Conservation (phyloP, 2,329 filamentous ascomycete genomes). For the Helotiales sp. region DNA sequence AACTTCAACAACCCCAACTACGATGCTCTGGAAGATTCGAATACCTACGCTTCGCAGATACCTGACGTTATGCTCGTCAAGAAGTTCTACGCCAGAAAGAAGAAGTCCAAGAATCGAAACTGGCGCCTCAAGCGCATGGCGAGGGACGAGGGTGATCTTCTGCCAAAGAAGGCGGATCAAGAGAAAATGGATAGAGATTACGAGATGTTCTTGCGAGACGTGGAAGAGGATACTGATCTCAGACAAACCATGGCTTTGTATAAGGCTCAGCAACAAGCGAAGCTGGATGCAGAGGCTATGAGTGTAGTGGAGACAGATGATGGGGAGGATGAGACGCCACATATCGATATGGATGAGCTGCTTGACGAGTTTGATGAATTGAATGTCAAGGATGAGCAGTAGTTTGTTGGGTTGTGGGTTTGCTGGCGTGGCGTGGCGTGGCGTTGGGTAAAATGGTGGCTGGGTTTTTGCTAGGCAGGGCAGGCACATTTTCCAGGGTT, state of each 20-base stretch:
- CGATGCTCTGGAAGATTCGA: slow-evolving; percentile 77
- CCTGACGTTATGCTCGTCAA: slow-evolving; percentile 95
- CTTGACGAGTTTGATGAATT: slow-evolving; percentile 94
- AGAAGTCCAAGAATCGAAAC: slow-evolving; percentile 79
- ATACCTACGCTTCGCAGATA: slow-evolving; percentile 73
- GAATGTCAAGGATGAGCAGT: slow-evolving; percentile 49
- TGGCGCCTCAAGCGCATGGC: slow-evolving; percentile 96
- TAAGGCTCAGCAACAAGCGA: slow-evolving; percentile 55
- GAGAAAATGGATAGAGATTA: slow-evolving; percentile 90
- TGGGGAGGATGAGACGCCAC: slow-evolving; percentile 64
- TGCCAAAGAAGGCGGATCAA: slow-evolving; percentile 84
- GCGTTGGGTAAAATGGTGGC: slow-evolving; percentile 3
- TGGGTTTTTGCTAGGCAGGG: neutral
- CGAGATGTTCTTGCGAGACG: slow-evolving; percentile 94
- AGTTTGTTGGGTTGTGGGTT: neutral
- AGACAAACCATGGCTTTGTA: slow-evolving; percentile 83
- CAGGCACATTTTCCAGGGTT: neutral
- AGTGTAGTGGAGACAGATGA: slow-evolving; percentile 64
- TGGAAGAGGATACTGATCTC: slow-evolving; percentile 92
- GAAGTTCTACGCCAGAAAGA: slow-evolving; percentile 89
- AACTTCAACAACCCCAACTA: slow-evolving; percentile 91
- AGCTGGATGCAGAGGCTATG: slow-evolving; percentile 62
- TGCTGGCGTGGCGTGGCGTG: neutral
- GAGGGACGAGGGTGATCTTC: slow-evolving; percentile 82
- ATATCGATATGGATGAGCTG: slow-evolving; percentile 77